Base-by-base conservation (phyloP, 2,329 filamentous ascomycete genomes). In the Cercospora sojina region DNA sequence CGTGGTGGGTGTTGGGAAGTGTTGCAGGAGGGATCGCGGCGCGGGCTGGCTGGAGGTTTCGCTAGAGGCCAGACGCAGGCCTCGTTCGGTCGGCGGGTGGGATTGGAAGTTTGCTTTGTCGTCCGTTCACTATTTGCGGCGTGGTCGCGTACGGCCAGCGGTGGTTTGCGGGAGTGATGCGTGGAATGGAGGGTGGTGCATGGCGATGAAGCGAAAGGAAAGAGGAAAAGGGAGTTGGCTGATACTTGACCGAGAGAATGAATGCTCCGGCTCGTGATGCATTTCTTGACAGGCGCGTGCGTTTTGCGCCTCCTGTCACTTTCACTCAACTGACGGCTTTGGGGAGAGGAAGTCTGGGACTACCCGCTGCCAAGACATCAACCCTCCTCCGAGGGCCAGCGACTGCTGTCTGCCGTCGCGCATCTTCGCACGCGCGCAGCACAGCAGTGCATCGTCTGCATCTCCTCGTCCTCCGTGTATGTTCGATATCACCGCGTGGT, bases 231-330 rank as follows among this genome's bases (percentile, higher is more conserved):
- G 58, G 16, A 20, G 58, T 29, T 60, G 32, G 58, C 38, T 32
- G 58, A 49, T 60, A 27, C 20, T 12, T 25, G 8, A n/a, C 13
- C 18, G 13, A 29, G 27, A 29, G 51, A 18, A 2, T n/a, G 51
- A 18, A 2, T n/a, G 53, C 53, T 31, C 12, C 43, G 43, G 53
- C 53, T 57, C 53, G 31, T 35, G 53, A 57, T 35, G 53, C 35
- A 67, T 60, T 57, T 32, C 67, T 32, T 57, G 27, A 23, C 53
- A 57, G 53, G 27, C 27, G 27, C 53, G 53, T 55, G 51, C 51
- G 51, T 8, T 31, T 23, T 23, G 51, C 27, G 51, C 53, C 23
- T 51, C 20, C 43, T 49, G 43, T 49, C 18, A 6, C n/a, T 49
- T 10, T 35, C 32, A 35, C 32, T 6, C 32, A 35, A 35, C 32